Evolutionary conservation across 352 stramenopile genomes (phyloP), one percentile per base, ranked within the genome.

Genomic region (Blastocystis hominis): DNA sequence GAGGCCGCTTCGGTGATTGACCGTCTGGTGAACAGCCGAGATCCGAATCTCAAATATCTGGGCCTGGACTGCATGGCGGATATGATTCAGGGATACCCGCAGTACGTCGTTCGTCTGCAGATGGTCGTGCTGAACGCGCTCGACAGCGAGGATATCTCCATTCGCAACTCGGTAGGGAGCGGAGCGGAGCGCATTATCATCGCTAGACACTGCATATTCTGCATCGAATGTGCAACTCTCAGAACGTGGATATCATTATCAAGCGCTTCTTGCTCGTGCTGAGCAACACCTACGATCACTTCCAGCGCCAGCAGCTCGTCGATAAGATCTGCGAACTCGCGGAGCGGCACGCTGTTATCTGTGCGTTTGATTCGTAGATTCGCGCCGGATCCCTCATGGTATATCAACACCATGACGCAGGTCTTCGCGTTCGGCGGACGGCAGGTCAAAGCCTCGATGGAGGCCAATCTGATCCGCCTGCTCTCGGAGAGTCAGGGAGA

Each of bases 61-160:
- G 97, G 97, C 88, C 94, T 99, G 50, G 98, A 95, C 15, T 96
- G 96, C 24, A 92, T 99, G 78, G 96, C 96, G 24, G 93, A 95
- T 4, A 99, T 99, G 90, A 97, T 99, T 2, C 95, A 96, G 89
- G 53, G 47, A 15, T 72, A 72, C 53, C 47, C 76, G 24, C 50
- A 72, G 40, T 62, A 76, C 40, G 76, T 86, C 34, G 46, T 86
- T 7, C 36, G 63, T 30, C 47, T 86, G 34, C 76, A 86, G 63
- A 96, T 99, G 93, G 94, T 96, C 24, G 97, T 99, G 24, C 98
- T 99, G 89, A 96, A 99, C 90, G 99, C 96, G 89, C 91, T 99
- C 4, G 96, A 99, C 92, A 96, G 98, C 91, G 93, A 94, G 0
- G 97, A 99, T 90, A 96, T 99, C 91, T 98, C 96, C 44, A 92